Conservation (phyloP, 2,329 filamentous ascomycete species). For the Sporothrix protearum region DNA sequence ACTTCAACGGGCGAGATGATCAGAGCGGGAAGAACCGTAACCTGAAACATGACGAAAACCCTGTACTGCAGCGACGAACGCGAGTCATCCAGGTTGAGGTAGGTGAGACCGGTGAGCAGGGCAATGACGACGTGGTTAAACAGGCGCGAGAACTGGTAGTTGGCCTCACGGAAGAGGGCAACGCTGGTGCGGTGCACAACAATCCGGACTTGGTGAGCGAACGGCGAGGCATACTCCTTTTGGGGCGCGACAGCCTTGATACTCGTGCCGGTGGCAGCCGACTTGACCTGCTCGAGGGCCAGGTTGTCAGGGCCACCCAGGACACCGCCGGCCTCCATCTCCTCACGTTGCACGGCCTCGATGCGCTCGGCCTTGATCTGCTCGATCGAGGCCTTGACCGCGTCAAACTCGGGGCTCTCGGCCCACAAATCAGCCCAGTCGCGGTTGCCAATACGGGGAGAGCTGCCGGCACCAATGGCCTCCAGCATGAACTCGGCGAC, state of each 20-base stretch:
- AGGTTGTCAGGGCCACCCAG: constrained; percentile 19
- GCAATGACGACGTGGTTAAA: constrained; percentile 81
- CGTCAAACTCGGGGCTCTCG: constrained; percentile 65
- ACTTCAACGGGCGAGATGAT: constrained; percentile 81
- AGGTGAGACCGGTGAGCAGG: constrained; percentile 74
- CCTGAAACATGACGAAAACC: constrained; percentile 87
- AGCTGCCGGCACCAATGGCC: constrained; percentile 71
- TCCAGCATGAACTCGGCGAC: constrained; percentile 81
- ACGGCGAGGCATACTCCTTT: constrained; percentile 77
- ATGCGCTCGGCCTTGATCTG: constrained; percentile 61
- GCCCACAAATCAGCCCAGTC: constrained; percentile 82
- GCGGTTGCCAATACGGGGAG: constrained; percentile 65
- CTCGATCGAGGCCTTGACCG: constrained; percentile 63
- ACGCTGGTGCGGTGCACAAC: constrained; percentile 71
- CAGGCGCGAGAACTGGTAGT: constrained; percentile 83
- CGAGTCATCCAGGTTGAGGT: constrained; percentile 72
- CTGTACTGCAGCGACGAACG: constrained; percentile 76
- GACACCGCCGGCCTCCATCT: constrained; percentile 28
- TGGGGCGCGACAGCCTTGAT: constrained; percentile 45
- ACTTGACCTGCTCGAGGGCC: constrained; percentile 13
- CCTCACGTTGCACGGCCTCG: constrained; percentile 31
- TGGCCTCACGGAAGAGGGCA: constrained; percentile 79
- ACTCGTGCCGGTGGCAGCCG: constrained; percentile 32
- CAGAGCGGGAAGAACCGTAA: constrained; percentile 76
- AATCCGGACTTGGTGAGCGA: constrained; percentile 72